Conservation (phyloP, 2,329 filamentous ascomycete genomes). For the Akanthomyces uredinophilus region DNA sequence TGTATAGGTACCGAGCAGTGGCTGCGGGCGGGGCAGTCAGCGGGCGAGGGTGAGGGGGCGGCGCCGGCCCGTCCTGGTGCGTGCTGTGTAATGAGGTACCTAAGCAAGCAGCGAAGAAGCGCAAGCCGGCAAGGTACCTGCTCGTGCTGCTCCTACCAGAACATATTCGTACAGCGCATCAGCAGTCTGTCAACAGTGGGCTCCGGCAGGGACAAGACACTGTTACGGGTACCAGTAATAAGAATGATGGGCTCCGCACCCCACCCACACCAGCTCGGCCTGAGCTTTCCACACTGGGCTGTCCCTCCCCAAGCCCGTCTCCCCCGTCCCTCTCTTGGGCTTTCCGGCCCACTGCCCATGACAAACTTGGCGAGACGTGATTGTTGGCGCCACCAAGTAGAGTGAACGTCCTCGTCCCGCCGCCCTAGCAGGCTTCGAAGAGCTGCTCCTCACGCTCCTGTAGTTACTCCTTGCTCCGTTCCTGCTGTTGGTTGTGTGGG, state of each 20-base stretch:
- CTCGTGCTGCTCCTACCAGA: too few relatives aligned
- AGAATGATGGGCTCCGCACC: conserved; percentile 8
- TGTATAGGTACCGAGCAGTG: too few relatives aligned
- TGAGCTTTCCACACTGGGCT: not conserved
- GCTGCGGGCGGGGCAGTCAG: conserved; percentile 10
- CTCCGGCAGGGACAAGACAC: not conserved
- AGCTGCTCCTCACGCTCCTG: not conserved
- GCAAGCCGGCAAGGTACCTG: not conserved
- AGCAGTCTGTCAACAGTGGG: not conserved
- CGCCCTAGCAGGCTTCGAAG: not conserved
- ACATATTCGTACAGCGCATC: not conserved
- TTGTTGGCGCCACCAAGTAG: conserved; percentile 9
- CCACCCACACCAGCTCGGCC: conserved; percentile 8
- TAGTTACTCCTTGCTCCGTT: not conserved
- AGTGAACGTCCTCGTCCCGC: not conserved
- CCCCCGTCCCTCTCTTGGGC: not conserved
- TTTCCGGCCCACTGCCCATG: not conserved
- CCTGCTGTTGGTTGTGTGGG: not conserved
- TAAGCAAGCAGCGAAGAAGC: not conserved
- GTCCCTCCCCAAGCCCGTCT: not conserved
- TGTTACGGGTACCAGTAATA: conserved; percentile 6
- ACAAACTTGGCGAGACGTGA: conserved; percentile 11
- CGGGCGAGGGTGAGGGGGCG: conserved; percentile 10
- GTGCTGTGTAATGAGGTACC: conserved; percentile 4
- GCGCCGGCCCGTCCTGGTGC: conserved; percentile 8